Conservation (phyloP, 768 basidiomycete species). For the Macrolepiota fuliginosa region DNA sequence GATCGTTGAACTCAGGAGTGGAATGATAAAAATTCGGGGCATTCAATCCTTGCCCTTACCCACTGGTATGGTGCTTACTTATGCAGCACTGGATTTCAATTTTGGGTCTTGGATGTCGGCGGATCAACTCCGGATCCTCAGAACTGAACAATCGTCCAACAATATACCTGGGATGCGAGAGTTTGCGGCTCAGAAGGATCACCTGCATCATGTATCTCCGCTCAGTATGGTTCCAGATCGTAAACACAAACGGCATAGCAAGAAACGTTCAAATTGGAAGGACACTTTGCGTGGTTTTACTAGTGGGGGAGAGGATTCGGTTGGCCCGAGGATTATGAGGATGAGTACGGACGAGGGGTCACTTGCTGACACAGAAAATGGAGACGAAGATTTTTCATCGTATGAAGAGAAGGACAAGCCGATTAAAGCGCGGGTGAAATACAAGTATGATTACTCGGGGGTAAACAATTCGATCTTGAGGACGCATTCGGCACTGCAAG, state of each 20-base stretch:
- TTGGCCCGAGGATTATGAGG: constrained; percentile 2
- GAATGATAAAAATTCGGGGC: constrained; percentile 28
- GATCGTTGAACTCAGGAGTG: constrained; percentile 66
- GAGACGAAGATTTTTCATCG: constrained; percentile 44
- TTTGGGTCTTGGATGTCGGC: constrained; percentile 97
- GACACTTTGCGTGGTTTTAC: constrained; percentile 51
- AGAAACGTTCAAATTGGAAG: constrained; percentile 57
- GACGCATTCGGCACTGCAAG: constrained; percentile 41
- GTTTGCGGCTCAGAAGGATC: constrained; percentile 79
- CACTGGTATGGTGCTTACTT: constrained; percentile 81
- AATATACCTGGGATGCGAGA: constrained; percentile 72
- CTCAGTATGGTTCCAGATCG: constrained; percentile 87
- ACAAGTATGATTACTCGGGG: constrained; percentile 39
- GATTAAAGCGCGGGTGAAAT: constrained; percentile 70
- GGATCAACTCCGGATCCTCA: constrained; percentile 76
- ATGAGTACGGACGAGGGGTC: constrained; percentile 37
- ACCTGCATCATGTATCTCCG: constrained; percentile 86
- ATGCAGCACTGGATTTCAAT: constrained; percentile 95
- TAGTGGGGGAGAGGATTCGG: constrained; percentile 32
- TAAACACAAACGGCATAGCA: constrained; percentile 46
- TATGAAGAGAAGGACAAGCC: constrained; percentile 72
- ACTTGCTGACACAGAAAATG: constrained; percentile 55
- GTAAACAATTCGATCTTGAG: constrained; percentile 21
- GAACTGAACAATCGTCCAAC: constrained; percentile 84
- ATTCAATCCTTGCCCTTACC: constrained; percentile 61